A percentile compares a stretch with the other conserved stretches of the same genome.
phyloP scores from a whole-genome alignment of 2,329 filamentous ascomycete species.

The Lecanicillium sp. region DNA sequence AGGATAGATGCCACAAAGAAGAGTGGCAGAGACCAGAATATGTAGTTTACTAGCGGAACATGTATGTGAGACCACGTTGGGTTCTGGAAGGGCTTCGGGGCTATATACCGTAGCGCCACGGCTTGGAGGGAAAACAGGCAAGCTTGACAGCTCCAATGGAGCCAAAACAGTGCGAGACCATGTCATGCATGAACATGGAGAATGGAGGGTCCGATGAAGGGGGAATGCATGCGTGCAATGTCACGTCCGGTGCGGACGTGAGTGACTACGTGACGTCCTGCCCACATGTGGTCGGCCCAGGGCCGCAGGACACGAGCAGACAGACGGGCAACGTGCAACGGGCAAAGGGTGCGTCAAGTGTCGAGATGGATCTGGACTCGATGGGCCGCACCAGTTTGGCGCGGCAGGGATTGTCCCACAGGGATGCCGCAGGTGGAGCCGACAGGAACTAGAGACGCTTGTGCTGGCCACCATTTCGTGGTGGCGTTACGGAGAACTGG shows the following conservation, averaged over 20 bases:
- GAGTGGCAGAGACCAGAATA: too few relatives aligned
- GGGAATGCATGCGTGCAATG: constrained; percentile 14
- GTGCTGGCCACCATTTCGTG: too few relatives aligned
- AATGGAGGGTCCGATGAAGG: constrained; percentile 23
- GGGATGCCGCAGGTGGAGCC: too few relatives aligned
- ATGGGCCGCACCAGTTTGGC: background rate
- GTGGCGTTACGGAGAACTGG: too few relatives aligned
- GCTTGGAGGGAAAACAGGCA: constrained; percentile 1
- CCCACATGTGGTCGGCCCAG: constrained; percentile 2
- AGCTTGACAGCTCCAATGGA: constrained; percentile 11
- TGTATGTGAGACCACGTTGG: background rate
- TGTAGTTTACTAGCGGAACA: too few relatives aligned
- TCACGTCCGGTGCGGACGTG: constrained; percentile 11
- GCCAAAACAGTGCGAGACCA: constrained; percentile 14
- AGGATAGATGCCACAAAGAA: too few relatives aligned
- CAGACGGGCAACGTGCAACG: too few relatives aligned
- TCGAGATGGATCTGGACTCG: background rate
- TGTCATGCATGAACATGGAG: constrained; percentile 30
- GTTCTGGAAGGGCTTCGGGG: background rate
- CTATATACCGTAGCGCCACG: too few relatives aligned
- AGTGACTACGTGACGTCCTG: constrained; percentile 1
- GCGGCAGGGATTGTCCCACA: background rate
- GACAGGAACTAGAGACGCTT: too few relatives aligned
- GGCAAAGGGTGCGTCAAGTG: background rate
- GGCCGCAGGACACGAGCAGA: background rate